Evolutionary conservation across 1,284 basidiomycete genomes (phyloP).

Genomic region (Heterobasidion occidentale): DNA sequence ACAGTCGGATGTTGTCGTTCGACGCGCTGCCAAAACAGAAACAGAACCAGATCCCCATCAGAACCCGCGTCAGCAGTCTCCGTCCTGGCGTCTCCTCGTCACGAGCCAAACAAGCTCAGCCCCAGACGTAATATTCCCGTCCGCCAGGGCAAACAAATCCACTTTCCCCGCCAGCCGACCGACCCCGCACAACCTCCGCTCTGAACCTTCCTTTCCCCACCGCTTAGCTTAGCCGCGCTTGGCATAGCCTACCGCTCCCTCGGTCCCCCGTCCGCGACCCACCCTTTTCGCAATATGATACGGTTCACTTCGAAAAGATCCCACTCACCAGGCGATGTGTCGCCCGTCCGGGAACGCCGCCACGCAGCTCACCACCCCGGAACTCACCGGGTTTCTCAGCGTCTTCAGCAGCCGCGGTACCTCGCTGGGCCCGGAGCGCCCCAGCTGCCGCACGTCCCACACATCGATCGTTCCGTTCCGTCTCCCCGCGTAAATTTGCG

Average conservation of each 20-base stretch:
- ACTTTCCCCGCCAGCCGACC: neutral
- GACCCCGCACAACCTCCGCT: no score
- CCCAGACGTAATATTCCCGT: neutral
- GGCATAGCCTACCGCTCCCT: no score
- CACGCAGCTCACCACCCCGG: slow-evolving; percentile 88
- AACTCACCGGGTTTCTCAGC: slow-evolving; percentile 80
- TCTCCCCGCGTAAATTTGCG: slow-evolving; percentile 86
- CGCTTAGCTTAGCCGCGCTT: no score
- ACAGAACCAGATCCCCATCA: neutral
- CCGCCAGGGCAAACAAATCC: neutral
- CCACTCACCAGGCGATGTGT: slow-evolving; percentile 80
- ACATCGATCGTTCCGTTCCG: slow-evolving; percentile 90
- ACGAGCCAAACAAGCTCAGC: neutral
- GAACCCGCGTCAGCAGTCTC: neutral
- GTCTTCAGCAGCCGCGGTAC: slow-evolving; percentile 75
- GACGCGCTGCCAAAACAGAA: slow-evolving; percentile 72
- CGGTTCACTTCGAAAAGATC: neutral
- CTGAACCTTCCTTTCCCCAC: neutral
- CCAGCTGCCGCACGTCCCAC: slow-evolving; percentile 83
- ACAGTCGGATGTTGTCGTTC: slow-evolving; percentile 88
- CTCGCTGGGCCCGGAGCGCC: slow-evolving; percentile 46
- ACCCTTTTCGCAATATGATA: neutral
- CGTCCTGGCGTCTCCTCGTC: neutral
- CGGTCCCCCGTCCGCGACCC: neutral
- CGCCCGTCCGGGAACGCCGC: slow-evolving; percentile 85